These are phyloP conservation scores for Talaromyces rugulosus DNA, from an alignment of 2,329 filamentous ascomycete species.

Conservation along the genomic window DNA sequence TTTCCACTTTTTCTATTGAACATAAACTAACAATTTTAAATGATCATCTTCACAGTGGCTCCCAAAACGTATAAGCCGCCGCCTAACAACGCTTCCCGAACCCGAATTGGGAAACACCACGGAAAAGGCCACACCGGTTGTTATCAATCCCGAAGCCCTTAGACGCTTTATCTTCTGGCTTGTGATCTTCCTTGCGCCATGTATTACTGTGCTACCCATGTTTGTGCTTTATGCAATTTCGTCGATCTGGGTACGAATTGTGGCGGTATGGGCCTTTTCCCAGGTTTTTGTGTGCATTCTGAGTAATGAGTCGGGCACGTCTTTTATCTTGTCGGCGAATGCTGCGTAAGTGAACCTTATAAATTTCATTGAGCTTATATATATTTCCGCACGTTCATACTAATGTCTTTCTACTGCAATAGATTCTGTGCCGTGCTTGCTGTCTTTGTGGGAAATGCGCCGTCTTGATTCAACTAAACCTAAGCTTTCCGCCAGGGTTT, in stretches of 20 bases:
- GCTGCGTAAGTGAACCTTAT: slow-evolving; percentile 7
- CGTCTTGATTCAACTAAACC: neutral
- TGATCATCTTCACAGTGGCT: neutral
- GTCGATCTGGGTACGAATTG: slow-evolving; percentile 2
- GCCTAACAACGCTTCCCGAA: neutral
- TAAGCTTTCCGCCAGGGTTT: too few relatives aligned
- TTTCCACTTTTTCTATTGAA: neutral
- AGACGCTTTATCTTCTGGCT: neutral
- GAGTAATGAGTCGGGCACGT: neutral
- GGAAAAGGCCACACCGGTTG: neutral
- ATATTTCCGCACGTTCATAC: neutral
- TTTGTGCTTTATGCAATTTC: slow-evolving; percentile 5
- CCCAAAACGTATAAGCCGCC: neutral
- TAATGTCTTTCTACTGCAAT: neutral
- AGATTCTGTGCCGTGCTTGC: slow-evolving; percentile 11
- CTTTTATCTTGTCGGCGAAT: slow-evolving; percentile 2
- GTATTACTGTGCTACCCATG: slow-evolving; percentile 7
- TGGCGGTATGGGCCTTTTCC: slow-evolving; percentile 3
- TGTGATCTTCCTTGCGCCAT: neutral
- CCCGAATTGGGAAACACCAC: neutral
- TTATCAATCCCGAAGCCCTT: neutral
- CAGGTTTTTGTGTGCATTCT: neutral
- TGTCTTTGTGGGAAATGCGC: slow-evolving; percentile 8
- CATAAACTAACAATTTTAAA: neutral
- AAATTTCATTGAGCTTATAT: neutral